Evolutionary conservation across 352 stramenopile species (phyloP), one percentile per base, ranked within the genome.

Genomic region (Globisporangium barbulae): DNA sequence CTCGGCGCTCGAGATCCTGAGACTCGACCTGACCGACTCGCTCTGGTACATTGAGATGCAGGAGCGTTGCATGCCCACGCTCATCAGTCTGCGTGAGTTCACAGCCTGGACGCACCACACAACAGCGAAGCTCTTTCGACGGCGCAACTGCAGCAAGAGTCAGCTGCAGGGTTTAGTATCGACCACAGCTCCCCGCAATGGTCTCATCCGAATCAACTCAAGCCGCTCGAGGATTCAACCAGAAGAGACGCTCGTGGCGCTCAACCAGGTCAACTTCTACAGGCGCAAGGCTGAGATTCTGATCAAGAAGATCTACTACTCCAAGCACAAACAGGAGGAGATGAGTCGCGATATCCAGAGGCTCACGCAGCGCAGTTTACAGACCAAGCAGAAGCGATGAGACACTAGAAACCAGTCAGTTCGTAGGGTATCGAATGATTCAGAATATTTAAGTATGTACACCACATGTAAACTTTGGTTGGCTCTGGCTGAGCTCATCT

Each of bases 251-350:
- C 42, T 90, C 21, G 48, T 68, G 25, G 69, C 73, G 10, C 70
- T 89, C 33, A 79, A 83, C 35, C 79, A 90, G 10, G 74, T 90
- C 10, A 74, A 83, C 33, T 90, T 89, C 58, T 90, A 88, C 64
- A 73, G 71, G 25, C 74, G 79, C 22, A 82, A 85, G 54, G 81
- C 81, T 1, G 79, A 81, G 22, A 65, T 83, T 17, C 70, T 90
- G 15, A 83, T 90, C 60, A 82, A 88, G 31, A 86, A 89, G 52
- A 90, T 90, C 74, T 73, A 73, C 25, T 64, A 76, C 19, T 81
- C 72, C 33, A 85, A 80, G 61, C 71, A 70, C 42, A 90, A 90
- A 45, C 74, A 90, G 63, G 74, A 88, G 22, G 77, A 86, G 44
- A 82, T 89, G 76, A 80, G 79, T 54, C 74, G 74, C 1, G 79